phyloP scores from a whole-genome alignment of 805 yeast species.

The Hanseniaspora lindneri region DNA sequence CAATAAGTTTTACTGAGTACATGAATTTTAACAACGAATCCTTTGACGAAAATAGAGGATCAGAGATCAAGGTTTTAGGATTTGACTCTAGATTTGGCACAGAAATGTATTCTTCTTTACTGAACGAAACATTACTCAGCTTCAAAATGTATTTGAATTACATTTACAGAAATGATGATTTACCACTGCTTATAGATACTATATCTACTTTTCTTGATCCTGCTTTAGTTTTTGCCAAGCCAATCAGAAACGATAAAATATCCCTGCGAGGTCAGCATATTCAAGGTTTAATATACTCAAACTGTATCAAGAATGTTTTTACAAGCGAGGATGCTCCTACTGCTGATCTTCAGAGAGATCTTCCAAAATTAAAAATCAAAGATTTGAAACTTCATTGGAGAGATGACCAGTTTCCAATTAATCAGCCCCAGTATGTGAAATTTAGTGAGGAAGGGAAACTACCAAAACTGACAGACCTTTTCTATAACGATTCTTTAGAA shows the following conservation, averaged over 20 bases:
- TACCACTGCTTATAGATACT: conserved; percentile 11
- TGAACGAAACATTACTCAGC: conserved; percentile 12
- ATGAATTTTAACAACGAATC: conserved; percentile 28
- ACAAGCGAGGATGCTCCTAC: conserved; percentile 24
- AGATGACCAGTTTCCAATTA: conserved; percentile 31
- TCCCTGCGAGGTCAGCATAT: conserved; percentile 27
- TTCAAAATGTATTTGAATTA: conserved; percentile 14
- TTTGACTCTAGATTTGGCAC: not conserved
- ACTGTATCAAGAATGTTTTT: conserved; percentile 17
- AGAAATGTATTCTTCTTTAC: not conserved
- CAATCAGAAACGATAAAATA: conserved; percentile 28
- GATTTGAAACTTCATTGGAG: conserved; percentile 35
- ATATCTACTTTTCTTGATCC: conserved; percentile 18
- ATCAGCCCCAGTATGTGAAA: conserved; percentile 19
- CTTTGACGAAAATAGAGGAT: conserved; percentile 23
- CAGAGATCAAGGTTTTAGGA: conserved; percentile 21
- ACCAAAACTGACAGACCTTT: conserved; percentile 28
- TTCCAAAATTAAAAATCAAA: conserved; percentile 27
- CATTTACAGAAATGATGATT: conserved; percentile 10
- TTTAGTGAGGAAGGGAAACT: conserved; percentile 19
- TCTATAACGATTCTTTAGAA: conserved; percentile 29
- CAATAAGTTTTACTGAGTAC: conserved; percentile 28
- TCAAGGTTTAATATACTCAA: conserved; percentile 13
- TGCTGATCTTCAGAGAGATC: conserved; percentile 23
- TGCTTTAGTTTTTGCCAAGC: conserved; percentile 28